Evolutionary conservation across 805 yeast genomes (phyloP).

Genomic region (Candida succiphila): DNA sequence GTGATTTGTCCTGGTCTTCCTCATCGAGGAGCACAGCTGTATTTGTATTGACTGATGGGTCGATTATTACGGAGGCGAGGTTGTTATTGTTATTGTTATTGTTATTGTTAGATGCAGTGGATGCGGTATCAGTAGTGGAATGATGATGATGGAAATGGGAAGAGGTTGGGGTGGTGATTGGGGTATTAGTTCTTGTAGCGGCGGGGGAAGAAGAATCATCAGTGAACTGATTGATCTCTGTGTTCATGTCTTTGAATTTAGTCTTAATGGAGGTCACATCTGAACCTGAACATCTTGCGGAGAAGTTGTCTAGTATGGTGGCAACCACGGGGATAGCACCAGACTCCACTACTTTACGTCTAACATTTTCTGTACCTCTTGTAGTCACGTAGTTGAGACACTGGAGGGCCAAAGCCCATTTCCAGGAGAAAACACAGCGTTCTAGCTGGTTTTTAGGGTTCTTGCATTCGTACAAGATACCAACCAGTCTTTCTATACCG

Average conservation of each 20-base stretch:
- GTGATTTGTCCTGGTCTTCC: background rate
- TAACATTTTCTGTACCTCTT: conserved; percentile 78
- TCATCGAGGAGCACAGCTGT: background rate
- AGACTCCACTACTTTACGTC: conserved; percentile 82
- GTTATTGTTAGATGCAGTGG: no score
- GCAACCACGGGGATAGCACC: conserved; percentile 88
- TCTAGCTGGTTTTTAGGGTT: conserved; percentile 21
- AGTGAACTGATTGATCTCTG: background rate
- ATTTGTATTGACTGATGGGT: no score
- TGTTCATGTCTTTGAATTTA: background rate
- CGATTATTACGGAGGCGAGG: no score
- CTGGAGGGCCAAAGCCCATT: conserved; percentile 93
- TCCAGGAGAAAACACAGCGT: conserved; percentile 73
- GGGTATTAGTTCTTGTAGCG: background rate
- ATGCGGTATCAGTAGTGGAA: no score
- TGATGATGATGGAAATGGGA: no score
- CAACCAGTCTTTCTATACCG: conserved; percentile 80
- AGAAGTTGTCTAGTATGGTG: conserved; percentile 84
- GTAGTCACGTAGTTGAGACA: conserved; percentile 88
- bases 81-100: background rate
- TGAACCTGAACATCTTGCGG: no score
- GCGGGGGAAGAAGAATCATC: background rate
- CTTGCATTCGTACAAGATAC: conserved; percentile 75
- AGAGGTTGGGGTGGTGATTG: no score
- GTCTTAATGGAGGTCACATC: conserved; percentile 1